Conservation (phyloP, 257 asterid genomes). For the Nicotiana noctiflora region DNA sequence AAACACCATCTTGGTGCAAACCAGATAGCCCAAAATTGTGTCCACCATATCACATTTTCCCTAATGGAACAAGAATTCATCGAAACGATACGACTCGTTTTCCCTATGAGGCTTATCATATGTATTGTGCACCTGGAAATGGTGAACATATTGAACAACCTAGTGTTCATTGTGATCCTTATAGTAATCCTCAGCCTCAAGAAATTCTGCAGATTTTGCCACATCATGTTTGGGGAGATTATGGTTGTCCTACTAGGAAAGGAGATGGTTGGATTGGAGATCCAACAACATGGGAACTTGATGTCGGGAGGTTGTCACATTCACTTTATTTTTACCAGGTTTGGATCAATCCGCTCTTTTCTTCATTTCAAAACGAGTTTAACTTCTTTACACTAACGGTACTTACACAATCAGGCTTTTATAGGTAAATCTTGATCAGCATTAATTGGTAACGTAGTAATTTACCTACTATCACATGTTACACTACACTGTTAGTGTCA, state of each 20-base stretch:
- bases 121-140: conserved; percentile 71
- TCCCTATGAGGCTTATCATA: conserved; percentile 77
- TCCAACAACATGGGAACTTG: conserved; percentile 66
- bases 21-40: conserved; percentile 33
- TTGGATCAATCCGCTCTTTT: not conserved
- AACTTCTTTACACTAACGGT: not conserved
- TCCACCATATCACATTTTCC: conserved; percentile 69
- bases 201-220: conserved; percentile 79
- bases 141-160: conserved; percentile 42
- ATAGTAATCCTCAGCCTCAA: conserved; percentile 81
- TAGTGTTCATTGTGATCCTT: conserved; percentile 53
- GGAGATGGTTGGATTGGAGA: conserved; percentile 88
- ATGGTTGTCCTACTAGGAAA: conserved; percentile 61
- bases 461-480: not conserved
- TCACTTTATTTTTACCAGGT: conserved; percentile 62
- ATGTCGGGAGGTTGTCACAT: conserved; percentile 57
- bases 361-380: not conserved
- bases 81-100: conserved; percentile 43
- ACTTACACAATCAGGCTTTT: not conserved
- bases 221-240: conserved; percentile 76
- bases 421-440: not conserved
- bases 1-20: conserved; percentile 58
- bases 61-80: conserved; percentile 49
- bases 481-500: not conserved
- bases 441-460: not conserved